Evolutionary conservation across 176 grass and related monocot genomes (phyloP).

Genomic region (Phyllostachys edulis): DNA sequence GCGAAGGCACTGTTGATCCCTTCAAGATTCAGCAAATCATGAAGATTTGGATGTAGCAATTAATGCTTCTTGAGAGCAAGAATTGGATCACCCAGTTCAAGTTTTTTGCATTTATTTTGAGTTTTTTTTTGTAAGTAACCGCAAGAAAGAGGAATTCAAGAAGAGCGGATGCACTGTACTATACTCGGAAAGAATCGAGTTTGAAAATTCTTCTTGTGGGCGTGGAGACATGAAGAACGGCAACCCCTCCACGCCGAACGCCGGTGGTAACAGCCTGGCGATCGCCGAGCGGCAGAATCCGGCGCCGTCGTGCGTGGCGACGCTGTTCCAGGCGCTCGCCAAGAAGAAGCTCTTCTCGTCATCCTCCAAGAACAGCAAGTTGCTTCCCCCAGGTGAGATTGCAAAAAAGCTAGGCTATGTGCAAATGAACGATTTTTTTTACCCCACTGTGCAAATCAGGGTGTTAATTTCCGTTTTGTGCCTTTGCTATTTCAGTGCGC

Average conservation of each 20-base stretch:
- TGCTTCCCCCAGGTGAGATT: conserved; percentile 51
- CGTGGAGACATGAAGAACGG: conserved; percentile 35
- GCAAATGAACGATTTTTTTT: background rate
- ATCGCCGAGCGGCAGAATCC: conserved; percentile 53
- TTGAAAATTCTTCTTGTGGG: background rate
- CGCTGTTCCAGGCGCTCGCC: conserved; percentile 59
- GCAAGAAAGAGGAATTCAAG: background rate
- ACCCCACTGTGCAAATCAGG: background rate
- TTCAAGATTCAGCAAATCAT: conserved; percentile 11
- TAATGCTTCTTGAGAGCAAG: background rate
- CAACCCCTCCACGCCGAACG: background rate
- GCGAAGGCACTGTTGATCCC: conserved; percentile 11
- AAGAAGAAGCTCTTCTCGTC: conserved; percentile 56
- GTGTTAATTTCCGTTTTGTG: background rate
- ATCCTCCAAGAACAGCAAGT: conserved; percentile 51
- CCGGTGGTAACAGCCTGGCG: conserved; percentile 27
- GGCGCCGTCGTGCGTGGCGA: conserved; percentile 53
- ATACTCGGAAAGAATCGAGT: background rate
- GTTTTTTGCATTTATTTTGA: conserved; percentile 27
- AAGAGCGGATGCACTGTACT: conserved; percentile 9
- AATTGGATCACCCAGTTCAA: conserved; percentile 5
- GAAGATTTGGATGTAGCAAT: conserved; percentile 22
- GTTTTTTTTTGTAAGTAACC: background rate
- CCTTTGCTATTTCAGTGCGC: conserved; percentile 31
- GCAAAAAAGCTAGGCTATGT: background rate